Evolutionary conservation across 441 rosid species (phyloP).

Genomic region (Viola pubescens): DNA sequence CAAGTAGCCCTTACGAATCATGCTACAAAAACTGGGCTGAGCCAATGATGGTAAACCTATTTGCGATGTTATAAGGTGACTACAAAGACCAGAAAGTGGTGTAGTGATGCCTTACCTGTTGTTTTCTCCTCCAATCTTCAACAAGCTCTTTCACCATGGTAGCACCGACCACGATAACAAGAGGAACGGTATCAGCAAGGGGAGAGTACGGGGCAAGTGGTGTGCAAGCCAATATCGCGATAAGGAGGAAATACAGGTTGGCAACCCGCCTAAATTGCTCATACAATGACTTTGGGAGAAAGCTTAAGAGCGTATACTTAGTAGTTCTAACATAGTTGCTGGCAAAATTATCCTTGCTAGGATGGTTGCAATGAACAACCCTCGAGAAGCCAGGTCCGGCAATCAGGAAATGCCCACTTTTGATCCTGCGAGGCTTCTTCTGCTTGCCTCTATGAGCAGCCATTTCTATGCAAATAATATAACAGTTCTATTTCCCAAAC

Average conservation of each 20-base stretch:
- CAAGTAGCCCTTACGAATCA: too few species aligned
- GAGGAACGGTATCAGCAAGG: not conserved
- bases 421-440: too few species aligned
- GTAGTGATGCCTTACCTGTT: too few species aligned
- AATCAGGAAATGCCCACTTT: too few species aligned
- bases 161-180: not conserved
- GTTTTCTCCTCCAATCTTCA: not conserved
- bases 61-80: too few species aligned
- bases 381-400: not conserved
- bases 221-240: not conserved
- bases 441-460: too few species aligned
- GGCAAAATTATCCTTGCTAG: not conserved
- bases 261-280: conserved; percentile 1
- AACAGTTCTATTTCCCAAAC: too few species aligned
- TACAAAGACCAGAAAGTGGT: too few species aligned
- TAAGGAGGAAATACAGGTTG: not conserved
- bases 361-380: not conserved
- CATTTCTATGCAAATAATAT: too few species aligned
- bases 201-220: not conserved
- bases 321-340: not conserved
- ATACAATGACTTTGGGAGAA: not conserved
- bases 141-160: not conserved
- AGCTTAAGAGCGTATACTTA: not conserved
- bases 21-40: too few species aligned
- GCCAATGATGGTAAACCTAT: too few species aligned